phyloP scores from a whole-genome alignment of 2,329 filamentous ascomycete species.

The Diaporthe humulicola region DNA sequence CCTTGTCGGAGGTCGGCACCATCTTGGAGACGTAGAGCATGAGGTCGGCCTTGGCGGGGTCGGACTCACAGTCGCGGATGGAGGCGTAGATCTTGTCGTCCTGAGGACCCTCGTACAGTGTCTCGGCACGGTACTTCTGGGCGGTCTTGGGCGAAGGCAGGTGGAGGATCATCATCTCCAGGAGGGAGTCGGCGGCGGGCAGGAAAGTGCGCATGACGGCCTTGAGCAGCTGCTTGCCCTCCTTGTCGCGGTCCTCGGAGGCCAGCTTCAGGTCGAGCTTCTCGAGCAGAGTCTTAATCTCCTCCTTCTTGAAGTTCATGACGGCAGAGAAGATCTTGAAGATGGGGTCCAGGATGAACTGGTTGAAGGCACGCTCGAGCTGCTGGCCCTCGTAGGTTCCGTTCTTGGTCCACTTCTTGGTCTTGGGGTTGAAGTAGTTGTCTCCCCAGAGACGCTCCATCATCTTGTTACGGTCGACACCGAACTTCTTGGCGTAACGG shows the following conservation, averaged over 20 bases:
- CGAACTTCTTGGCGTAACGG: constrained; percentile 99
- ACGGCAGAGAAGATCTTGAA: constrained; percentile 98
- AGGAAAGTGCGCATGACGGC: constrained; percentile 99
- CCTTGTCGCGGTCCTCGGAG: constrained; percentile 88
- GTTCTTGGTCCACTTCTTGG: constrained; percentile 99
- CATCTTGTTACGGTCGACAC: constrained; percentile 99
- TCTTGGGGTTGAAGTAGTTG: constrained; percentile 99
- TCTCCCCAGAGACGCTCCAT: constrained; percentile 99
- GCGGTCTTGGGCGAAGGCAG: constrained; percentile 95
- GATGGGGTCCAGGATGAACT: constrained; percentile 99
- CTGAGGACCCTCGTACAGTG: constrained; percentile 95
- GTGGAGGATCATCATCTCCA: constrained; percentile 99
- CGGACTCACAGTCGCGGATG: constrained; percentile 90
- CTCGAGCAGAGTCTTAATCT: constrained; percentile 83
- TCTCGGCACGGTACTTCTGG: constrained; percentile 98
- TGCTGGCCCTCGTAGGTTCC: constrained; percentile 85
- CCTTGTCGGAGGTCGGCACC: constrained; percentile 99
- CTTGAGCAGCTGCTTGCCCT: constrained; percentile 98
- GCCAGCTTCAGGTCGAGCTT: constrained; percentile 97
- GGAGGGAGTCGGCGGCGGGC: constrained; percentile 94
- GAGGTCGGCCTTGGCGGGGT: constrained; percentile 91
- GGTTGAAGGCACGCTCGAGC: constrained; percentile 98
- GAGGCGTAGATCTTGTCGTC: constrained; percentile 94
- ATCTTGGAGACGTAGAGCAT: constrained; percentile 99
- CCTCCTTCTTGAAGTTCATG: constrained; percentile 99